These are phyloP conservation scores for Suillus occidentalis DNA, from an alignment of 768 basidiomycete species.

Conservation along the genomic window DNA sequence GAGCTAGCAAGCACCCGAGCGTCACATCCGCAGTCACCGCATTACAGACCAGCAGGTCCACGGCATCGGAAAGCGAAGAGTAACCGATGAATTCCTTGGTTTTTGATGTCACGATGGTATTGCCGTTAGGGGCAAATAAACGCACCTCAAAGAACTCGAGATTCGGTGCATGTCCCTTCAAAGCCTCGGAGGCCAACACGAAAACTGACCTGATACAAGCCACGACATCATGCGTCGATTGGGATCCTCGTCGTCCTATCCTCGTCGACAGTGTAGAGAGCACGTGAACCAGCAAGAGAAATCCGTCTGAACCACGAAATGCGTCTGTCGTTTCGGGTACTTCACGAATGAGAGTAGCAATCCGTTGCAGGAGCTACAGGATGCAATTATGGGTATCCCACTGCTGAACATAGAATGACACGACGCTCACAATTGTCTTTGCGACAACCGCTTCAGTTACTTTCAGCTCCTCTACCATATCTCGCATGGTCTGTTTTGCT, in stretches of 20 bases:
- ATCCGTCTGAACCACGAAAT: conserved; percentile 82
- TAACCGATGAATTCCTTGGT: conserved; percentile 56
- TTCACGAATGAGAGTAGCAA: conserved; percentile 66
- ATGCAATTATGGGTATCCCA: background rate
- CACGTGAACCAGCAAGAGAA: conserved; percentile 70
- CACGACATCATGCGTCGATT: conserved; percentile 41
- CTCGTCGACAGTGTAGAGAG: conserved; percentile 56
- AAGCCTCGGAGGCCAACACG: conserved; percentile 61
- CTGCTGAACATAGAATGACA: background rate
- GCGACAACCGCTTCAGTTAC: conserved; percentile 44
- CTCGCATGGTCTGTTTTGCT: conserved; percentile 54
- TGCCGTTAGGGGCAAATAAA: conserved; percentile 33
- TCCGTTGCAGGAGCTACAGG: conserved; percentile 59
- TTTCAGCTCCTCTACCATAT: conserved; percentile 70
- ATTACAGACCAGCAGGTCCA: conserved; percentile 51
- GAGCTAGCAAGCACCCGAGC: conserved; percentile 65
- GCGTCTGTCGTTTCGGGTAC: conserved; percentile 67
- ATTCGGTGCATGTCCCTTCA: conserved; percentile 56
- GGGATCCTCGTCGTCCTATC: conserved; percentile 26
- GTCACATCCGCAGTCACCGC: conserved; percentile 50
- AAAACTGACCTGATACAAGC: conserved; percentile 65
- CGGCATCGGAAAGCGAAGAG: conserved; percentile 57
- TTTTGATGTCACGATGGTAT: conserved; percentile 18
- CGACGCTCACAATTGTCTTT: conserved; percentile 51
- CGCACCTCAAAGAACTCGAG: conserved; percentile 66